These are phyloP conservation scores for Balamuthia mandrillaris DNA, from an alignment of 208 protist genomes.

Conservation along the genomic window DNA sequence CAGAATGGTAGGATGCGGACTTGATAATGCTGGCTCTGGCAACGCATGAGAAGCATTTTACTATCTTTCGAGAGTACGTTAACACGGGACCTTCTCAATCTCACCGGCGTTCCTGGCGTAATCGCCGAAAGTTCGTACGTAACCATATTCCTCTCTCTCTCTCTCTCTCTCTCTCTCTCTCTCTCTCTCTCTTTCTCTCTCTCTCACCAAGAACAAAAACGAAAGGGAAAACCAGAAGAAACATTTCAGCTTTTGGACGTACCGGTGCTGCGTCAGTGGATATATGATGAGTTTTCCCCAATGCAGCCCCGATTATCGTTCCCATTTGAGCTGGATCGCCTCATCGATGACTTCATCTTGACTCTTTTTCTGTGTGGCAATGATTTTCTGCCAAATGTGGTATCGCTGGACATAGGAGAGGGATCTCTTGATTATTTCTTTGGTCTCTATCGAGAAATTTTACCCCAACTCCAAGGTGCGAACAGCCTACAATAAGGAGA, in stretches of 20 bases:
- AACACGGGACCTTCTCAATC: too few relatives aligned
- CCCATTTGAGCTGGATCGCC: conserved; percentile 38
- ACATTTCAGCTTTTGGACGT: conserved; percentile 71
- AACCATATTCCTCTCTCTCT: background rate
- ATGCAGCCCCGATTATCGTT: background rate
- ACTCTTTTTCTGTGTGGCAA: conserved; percentile 49
- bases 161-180: background rate
- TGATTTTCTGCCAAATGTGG: conserved; percentile 43
- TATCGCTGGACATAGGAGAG: conserved; percentile 41
- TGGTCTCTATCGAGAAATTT: background rate
- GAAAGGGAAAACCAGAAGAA: conserved; percentile 42
- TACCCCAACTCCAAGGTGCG: background rate
- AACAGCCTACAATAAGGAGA: background rate
- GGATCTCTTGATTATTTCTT: background rate
- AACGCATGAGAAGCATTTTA: conserved; percentile 78
- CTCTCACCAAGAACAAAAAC: background rate
- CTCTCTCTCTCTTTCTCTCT: background rate
- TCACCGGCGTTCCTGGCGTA: background rate
- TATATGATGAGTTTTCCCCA: conserved; percentile 79
- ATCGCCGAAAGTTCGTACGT: background rate
- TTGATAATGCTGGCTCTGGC: conserved; percentile 93
- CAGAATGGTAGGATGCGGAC: conserved; percentile 88
- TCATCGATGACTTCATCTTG: conserved; percentile 47
- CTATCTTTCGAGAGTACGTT: conserved; percentile 73
- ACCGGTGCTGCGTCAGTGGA: conserved; percentile 89